Base-by-base conservation (phyloP, 2,329 filamentous ascomycete species). In the Drechslerella coelobrocha region DNA sequence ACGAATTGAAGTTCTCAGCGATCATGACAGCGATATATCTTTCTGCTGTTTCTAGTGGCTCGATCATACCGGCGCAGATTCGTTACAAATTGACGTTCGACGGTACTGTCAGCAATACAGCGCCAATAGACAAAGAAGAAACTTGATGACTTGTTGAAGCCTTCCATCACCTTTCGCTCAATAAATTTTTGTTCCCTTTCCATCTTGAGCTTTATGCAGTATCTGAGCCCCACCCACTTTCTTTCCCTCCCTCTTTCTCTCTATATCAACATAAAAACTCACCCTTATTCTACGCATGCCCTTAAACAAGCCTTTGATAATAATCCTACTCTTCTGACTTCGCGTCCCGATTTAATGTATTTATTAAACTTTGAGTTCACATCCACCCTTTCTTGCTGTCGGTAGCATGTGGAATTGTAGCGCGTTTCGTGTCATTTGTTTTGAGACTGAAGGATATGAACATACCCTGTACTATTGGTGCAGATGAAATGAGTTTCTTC, bases 1-100 rank as follows among this genome's bases (percentile, higher is more conserved):
- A 69, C 43, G 56, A 72, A 68, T 53, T 72, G 52, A 68, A 68
- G 19, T 61, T 45, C 41, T 50, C 52, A 69, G 69, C 66, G 66
- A 55, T 63, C 47, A 62, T 71, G 59, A 39, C 53, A 71, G 66
- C 66, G 59, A 62, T 62, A 59, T 62, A 27, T 47, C 55, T 47
- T 53, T 72, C 59, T 61, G 66, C 50, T 56, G 47, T 52, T 45
- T 52, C 10, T 43, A 21, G 12, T 45, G 27, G 24, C 47, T 26
- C 43, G 45, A 31, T 51, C 56, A 52, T 26, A 2, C 50, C 24
- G 21, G 45, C 47, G 14, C 24, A 27, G 47, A 51, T n/a, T 14
- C 31, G 2, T 19, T 14, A 47, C 56, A 41, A 23, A 14, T n/a
- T 19, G 31, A 34, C 50, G 17, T 65, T 10, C 14, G 34, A 39